Conservation (phyloP, 1,284 basidiomycete species). For the Ustilago nuda region DNA sequence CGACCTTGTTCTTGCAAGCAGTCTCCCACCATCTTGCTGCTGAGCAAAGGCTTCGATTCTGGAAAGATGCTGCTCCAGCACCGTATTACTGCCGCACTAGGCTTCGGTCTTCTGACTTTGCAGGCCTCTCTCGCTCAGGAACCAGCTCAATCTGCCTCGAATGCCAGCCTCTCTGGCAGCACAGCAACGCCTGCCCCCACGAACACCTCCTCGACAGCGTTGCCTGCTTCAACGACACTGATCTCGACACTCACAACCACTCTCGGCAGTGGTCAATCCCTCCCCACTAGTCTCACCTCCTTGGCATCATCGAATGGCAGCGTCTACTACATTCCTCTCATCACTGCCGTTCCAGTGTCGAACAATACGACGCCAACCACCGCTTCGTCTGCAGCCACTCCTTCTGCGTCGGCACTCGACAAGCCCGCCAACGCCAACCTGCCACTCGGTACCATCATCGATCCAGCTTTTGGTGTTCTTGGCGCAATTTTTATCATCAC, state of each 20-base stretch:
- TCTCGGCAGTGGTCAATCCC: constrained; percentile 31
- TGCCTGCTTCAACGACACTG: constrained; percentile 14
- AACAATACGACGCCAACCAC: constrained; percentile 8
- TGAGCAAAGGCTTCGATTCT: constrained; percentile 1
- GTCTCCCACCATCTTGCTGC: constrained; percentile 4
- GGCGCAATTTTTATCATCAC: constrained; percentile 88
- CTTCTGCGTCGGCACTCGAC: constrained; percentile 7
- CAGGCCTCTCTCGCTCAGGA: constrained; percentile 21
- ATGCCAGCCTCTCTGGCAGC: constrained; percentile 9
- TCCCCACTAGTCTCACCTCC: constrained; percentile 38
- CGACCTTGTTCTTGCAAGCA: neutral
- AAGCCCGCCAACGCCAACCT: constrained; percentile 19
- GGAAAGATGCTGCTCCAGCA: constrained; percentile 21
- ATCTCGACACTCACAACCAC: constrained; percentile 46
- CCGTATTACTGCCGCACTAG: constrained; percentile 4
- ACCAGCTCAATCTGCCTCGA: constrained; percentile 20
- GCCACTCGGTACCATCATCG: constrained; percentile 72
- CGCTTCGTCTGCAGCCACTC: constrained; percentile 9
- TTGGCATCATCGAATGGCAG: constrained; percentile 35
- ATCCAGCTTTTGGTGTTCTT: constrained; percentile 88
- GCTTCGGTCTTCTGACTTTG: constrained; percentile 17
- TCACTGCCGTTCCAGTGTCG: constrained; percentile 25
- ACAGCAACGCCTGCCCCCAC: constrained; percentile 9
- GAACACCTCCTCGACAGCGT: constrained; percentile 9
- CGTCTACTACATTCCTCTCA: constrained; percentile 43